These are phyloP conservation scores for Solanum sitiens DNA, from an alignment of 257 asterid genomes.

Conservation along the genomic window DNA sequence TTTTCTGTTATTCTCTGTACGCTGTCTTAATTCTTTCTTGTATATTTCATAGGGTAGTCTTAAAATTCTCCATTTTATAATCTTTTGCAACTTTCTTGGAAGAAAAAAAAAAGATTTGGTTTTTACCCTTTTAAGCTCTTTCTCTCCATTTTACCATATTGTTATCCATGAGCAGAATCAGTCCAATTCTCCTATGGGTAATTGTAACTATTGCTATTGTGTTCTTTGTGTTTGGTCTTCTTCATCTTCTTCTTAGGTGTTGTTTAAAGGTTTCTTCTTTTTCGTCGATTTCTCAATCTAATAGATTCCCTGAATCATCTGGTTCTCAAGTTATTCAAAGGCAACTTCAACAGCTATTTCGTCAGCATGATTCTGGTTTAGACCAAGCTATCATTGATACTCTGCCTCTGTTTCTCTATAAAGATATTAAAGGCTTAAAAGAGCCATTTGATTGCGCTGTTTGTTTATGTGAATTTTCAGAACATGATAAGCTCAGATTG, in stretches of 20 bases:
- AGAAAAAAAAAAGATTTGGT: not conserved
- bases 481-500: slow-evolving; percentile 67
- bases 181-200: slow-evolving; percentile 29
- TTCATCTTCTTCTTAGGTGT: slow-evolving; percentile 36
- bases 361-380: slow-evolving; percentile 74
- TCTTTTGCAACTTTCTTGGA: slow-evolving; percentile 5
- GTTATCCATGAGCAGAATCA: slow-evolving; percentile 34
- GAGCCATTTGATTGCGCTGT: slow-evolving; percentile 96
- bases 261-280: slow-evolving; percentile 28
- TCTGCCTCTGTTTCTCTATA: slow-evolving; percentile 65
- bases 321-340: slow-evolving; percentile 37
- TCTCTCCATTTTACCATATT: not conserved
- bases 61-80: not conserved
- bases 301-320: slow-evolving; percentile 25
- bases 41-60: not conserved
- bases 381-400: slow-evolving; percentile 86
- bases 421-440: slow-evolving; percentile 63
- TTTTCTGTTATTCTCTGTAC: slow-evolving; percentile 3
- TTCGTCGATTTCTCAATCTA: slow-evolving; percentile 44
- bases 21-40: slow-evolving; percentile 3
- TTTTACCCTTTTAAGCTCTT: not conserved
- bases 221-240: slow-evolving; percentile 41
- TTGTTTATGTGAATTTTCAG: slow-evolving; percentile 77
- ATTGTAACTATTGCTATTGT: slow-evolving; percentile 41
- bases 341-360: slow-evolving; percentile 81